Evolutionary conservation across 345 rosid species (phyloP).

Genomic region (Triadica sebifera): DNA sequence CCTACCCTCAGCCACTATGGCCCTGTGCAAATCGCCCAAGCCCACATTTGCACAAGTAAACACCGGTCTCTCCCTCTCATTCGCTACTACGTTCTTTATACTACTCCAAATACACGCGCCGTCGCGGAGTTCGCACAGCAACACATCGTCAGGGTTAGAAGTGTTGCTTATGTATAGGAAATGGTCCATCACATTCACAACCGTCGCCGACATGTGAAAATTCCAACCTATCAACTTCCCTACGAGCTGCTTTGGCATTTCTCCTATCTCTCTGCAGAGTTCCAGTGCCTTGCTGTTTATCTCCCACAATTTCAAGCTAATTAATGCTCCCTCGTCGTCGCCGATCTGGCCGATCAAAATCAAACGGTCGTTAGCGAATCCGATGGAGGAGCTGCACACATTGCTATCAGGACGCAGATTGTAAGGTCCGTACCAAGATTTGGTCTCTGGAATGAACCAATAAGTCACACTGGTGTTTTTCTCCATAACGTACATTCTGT

Average conservation of each 20-base stretch:
- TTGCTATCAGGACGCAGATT: conserved; percentile 32
- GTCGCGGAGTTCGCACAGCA: conserved; percentile 44
- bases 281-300: conserved; percentile 24
- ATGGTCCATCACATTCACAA: conserved; percentile 35
- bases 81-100: conserved; percentile 27
- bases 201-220: conserved; percentile 29
- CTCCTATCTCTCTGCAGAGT: conserved; percentile 40
- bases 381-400: conserved; percentile 36
- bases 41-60: conserved; percentile 47
- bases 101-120: conserved; percentile 42
- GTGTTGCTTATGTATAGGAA: conserved; percentile 35
- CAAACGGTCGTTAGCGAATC: conserved; percentile 34
- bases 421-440: conserved; percentile 54
- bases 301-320: conserved; percentile 51
- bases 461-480: conserved; percentile 43
- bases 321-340: conserved; percentile 18
- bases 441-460: conserved; percentile 51
- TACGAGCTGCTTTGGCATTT: conserved; percentile 46
- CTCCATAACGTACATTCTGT: conserved; percentile 49
- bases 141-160: conserved; percentile 30
- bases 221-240: conserved; percentile 36
- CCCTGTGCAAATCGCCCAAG: conserved; percentile 47
- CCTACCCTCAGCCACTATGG: conserved; percentile 21
- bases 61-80: conserved; percentile 31
- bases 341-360: conserved; percentile 48